Percentiles rank a stretch among this genome's conserved stretches.
Evolutionary conservation across 1,284 basidiomycete species (phyloP).

Genomic region (Rhodotorula sp.): DNA sequence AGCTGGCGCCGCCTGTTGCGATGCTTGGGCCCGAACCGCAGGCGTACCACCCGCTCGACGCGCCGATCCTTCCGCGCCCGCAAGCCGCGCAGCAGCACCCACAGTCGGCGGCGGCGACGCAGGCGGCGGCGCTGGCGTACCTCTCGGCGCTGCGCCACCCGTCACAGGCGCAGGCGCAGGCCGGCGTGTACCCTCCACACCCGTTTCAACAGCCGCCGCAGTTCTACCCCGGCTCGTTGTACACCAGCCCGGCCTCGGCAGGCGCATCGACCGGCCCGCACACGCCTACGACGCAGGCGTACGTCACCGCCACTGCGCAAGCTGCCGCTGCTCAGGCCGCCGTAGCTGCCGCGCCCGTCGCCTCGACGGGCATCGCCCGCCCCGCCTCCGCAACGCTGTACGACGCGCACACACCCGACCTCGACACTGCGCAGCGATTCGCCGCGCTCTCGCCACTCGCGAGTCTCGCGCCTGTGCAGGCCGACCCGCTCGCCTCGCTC

Average conservation of each 20-base stretch:
- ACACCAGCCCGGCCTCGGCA: not conserved
- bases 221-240: not conserved
- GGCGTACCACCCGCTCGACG: conserved; percentile 18
- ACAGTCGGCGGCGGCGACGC: not conserved
- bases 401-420: no score
- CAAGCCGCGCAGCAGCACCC: not conserved
- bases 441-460: no score
- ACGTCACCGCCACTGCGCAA: not conserved
- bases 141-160: not conserved
- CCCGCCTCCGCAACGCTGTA: no score
- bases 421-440: no score
- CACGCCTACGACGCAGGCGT: not conserved
- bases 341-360: no score
- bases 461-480: no score
- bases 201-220: not conserved
- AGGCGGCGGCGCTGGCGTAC: not conserved
- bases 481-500: not conserved
- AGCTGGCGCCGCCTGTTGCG: not conserved
- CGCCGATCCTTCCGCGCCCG: not conserved
- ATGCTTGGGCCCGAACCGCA: not conserved
- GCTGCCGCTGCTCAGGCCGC: not conserved
- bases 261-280: no score
- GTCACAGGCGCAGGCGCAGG: no score
- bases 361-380: no score
- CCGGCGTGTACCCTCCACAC: not conserved